Evolutionary conservation across 192 early-diverging fungal species (phyloP), one percentile per base, ranked within the genome.

Genomic region (Dispira simplex): DNA sequence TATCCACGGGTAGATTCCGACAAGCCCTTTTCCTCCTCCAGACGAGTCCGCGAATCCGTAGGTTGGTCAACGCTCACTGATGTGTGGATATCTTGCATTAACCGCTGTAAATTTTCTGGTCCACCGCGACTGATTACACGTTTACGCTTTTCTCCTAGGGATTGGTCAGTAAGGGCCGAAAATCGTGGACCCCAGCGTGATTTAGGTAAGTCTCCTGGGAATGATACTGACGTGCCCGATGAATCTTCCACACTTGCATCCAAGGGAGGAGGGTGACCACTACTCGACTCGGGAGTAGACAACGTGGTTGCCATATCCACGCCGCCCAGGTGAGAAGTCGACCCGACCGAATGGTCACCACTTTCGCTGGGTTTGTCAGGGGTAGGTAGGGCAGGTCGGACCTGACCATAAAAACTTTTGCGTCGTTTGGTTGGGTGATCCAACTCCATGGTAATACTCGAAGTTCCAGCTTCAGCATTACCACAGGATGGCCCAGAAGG

Each of bases 321-420:
- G 32, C 32, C 32, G 6, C 32, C 32, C 32, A 39, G 6, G 32
- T 6, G 32, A 6, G 32, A 39, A 39, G 32, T 39, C 32, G 32
- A 6, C 3, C 32, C 32, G 32, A 39, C 32, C 32, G 32, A 39
- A 39, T 1, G 32, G 6, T 39, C 32, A 39, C 32, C 32, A 4
- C 32, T 39, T 39, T 39, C 32, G 32, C 32, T 39, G 32, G 32
- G 6, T 39, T 39, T 39, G 32, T 39, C 32, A 39, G 32, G 3
- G 6, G 32, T 6, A 39, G 32, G 32, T 39, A 39, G 32, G 32
- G 6, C 14, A 16, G 59, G 59, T 21, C 59, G 59, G 14, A n/a
- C n/a, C n/a, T 62, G 59, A 43, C n/a, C 59, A 25, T 62, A 45
- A 39, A 62, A 62, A 45, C 59, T 62, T 43, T 62, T 62, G 44